Percentiles rank a stretch among this genome's conserved stretches.
phyloP scores from a whole-genome alignment of 176 grass and related monocot species.

The Avena eriantha region DNA sequence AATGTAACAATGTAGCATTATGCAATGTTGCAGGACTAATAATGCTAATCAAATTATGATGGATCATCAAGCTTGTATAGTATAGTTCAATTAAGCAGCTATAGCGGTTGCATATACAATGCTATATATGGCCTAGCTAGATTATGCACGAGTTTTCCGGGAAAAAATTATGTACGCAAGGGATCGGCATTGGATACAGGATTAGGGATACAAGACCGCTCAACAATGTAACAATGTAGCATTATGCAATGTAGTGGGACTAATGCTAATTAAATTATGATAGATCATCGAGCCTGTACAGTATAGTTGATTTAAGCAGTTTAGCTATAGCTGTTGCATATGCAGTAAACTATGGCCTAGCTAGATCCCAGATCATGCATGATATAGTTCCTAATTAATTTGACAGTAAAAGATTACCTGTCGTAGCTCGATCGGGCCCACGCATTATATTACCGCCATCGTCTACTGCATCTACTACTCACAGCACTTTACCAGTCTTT shows the following conservation, averaged over 20 bases:
- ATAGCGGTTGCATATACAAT: neutral
- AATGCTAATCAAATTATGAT: neutral
- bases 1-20: neutral
- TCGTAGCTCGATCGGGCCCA: neutral
- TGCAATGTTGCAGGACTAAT: neutral
- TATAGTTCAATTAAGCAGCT: neutral
- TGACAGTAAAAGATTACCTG: neutral
- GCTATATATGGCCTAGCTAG: neutral
- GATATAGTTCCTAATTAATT: neutral
- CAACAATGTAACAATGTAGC: neutral
- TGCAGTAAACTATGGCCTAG: neutral
- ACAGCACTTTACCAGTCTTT: neutral
- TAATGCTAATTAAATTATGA: neutral
- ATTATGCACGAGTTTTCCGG: neutral
- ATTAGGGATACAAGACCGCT: neutral
- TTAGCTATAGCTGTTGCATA: neutral
- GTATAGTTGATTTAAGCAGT: neutral
- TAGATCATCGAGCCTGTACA: neutral
- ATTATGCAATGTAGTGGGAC: neutral
- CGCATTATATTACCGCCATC: neutral
- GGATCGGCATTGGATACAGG: constrained; percentile 3
- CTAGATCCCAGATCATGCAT: neutral
- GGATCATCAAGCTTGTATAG: neutral
- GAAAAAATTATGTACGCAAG: neutral
- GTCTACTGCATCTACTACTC: neutral